Evolutionary conservation across 2,329 filamentous ascomycete genomes (phyloP), one percentile per base, ranked within the genome.

Genomic region (Myriosclerotinia curreyana): DNA sequence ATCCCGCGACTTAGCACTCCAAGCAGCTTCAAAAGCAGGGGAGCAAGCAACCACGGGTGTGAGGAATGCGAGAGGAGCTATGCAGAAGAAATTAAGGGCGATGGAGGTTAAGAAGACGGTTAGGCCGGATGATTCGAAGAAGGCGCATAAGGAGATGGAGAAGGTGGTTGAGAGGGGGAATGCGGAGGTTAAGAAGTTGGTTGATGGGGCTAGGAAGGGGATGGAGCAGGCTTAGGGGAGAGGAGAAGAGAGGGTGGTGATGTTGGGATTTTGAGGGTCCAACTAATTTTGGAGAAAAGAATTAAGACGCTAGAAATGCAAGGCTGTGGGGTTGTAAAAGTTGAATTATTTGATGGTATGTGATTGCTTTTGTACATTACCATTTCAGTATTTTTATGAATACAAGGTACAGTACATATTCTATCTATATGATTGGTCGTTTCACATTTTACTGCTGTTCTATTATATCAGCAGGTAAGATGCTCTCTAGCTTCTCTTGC

Each of bases 1-100:
- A 67, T 79, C 79, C n/a, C 76, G 81, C 34, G 77, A 78, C 64
- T 60, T 67, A 31, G 71, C 72, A n/a, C 65, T 74, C 6, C 67
- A 67, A 25, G 68, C 70, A 9, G 74, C 74, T 31, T 70, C 64
- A n/a, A 74, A 73, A 59, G 70, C 71, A 1, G 74, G 75, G 6
- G 74, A 76, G 52, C 69, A 66, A 42, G 72, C 75, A 1, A 71
- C 66, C 50, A 55, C 65, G 6, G 72, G 64, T 2, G 62, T 77
- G 6, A 72, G 71, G 53, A 71, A 67, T 62, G 72, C 73, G 14
- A 73, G 76, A 64, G 72, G 66, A 63, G 73, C 68, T 9, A 74
- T 72, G 66, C 75, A 77, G 64, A 77, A 77, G 67, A 69, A 68
- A 50, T 66, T 77, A 40, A 73, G 75, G 60, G 71, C 65, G 8